phyloP scores from a whole-genome alignment of 331 rosid species.

The Saraca asoca region DNA sequence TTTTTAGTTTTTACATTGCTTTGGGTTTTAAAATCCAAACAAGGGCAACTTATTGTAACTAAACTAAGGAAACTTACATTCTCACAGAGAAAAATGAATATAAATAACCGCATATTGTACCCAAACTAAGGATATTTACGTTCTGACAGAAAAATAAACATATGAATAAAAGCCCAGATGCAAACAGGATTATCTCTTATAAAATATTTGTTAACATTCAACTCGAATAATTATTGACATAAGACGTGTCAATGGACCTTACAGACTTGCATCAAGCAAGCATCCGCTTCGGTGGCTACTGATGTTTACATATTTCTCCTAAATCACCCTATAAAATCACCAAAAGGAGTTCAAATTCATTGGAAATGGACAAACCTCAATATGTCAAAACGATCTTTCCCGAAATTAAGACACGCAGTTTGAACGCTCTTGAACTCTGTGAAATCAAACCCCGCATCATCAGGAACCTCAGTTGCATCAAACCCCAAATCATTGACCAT shows the following conservation, averaged over 20 bases:
- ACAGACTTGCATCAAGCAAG: background rate
- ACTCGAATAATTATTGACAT: background rate
- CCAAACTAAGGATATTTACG: too few relatives aligned
- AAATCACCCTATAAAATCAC: constrained; percentile 10
- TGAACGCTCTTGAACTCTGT: constrained; percentile 67
- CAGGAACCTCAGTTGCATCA: constrained; percentile 32
- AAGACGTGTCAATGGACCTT: background rate
- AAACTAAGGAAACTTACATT: too few relatives aligned
- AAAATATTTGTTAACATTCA: background rate
- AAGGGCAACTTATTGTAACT: background rate
- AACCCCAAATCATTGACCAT: constrained; percentile 68
- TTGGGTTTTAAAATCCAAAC: too few relatives aligned
- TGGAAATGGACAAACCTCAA: constrained; percentile 62
- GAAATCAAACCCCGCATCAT: constrained; percentile 51
- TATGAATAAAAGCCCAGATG: too few relatives aligned
- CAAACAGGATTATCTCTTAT: background rate
- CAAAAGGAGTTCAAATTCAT: constrained; percentile 10
- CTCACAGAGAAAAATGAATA: too few relatives aligned
- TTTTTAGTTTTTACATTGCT: background rate
- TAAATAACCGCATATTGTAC: too few relatives aligned
- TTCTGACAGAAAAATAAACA: too few relatives aligned
- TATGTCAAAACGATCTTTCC: constrained; percentile 88
- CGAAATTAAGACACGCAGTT: constrained; percentile 75
- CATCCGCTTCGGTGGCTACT: background rate
- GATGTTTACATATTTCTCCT: background rate